Percentiles rank a stretch among this genome's conserved stretches.
Conservation (phyloP, 2,329 filamentous ascomycete genomes). For the Pseudogymnoascus sp. region DNA sequence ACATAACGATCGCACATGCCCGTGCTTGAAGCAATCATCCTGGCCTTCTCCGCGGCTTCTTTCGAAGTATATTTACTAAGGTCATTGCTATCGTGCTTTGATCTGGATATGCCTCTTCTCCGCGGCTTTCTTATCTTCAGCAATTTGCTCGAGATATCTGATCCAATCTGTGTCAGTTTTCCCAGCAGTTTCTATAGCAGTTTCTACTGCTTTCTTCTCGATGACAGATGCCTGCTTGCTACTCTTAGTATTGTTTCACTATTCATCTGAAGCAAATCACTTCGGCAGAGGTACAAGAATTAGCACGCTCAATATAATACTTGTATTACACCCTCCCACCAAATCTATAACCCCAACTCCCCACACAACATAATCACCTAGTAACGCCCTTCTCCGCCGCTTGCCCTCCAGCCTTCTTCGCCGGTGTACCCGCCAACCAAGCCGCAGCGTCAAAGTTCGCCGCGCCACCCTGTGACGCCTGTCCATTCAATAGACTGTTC, state of each 20-base stretch:
- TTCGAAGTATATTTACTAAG: too few relatives aligned
- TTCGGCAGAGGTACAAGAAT: background rate
- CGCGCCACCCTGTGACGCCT: slow-evolving; percentile 32
- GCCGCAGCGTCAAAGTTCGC: slow-evolving; percentile 61
- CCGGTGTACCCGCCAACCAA: slow-evolving; percentile 51
- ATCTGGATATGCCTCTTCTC: slow-evolving; percentile 20
- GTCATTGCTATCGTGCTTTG: too few relatives aligned
- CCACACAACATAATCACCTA: background rate
- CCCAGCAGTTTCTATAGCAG: slow-evolving; percentile 19
- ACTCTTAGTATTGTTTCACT: background rate
- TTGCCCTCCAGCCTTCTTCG: slow-evolving; percentile 23
- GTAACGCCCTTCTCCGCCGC: slow-evolving; percentile 5
- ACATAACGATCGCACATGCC: background rate
- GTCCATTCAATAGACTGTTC: slow-evolving; percentile 42
- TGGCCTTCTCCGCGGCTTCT: too few relatives aligned
- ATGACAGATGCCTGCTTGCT: too few relatives aligned
- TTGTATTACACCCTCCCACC: background rate
- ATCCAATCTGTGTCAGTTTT: too few relatives aligned
- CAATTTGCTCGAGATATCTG: too few relatives aligned
- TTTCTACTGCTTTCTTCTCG: too few relatives aligned
- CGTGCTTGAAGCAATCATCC: too few relatives aligned
- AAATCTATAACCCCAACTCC: background rate
- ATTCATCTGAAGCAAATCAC: background rate
- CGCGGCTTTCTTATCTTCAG: too few relatives aligned
- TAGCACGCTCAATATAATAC: background rate